Percentiles rank a stretch among this genome's conserved stretches.
phyloP scores from a whole-genome alignment of 495 filamentous ascomycete species.

The Cercophora scortea region DNA sequence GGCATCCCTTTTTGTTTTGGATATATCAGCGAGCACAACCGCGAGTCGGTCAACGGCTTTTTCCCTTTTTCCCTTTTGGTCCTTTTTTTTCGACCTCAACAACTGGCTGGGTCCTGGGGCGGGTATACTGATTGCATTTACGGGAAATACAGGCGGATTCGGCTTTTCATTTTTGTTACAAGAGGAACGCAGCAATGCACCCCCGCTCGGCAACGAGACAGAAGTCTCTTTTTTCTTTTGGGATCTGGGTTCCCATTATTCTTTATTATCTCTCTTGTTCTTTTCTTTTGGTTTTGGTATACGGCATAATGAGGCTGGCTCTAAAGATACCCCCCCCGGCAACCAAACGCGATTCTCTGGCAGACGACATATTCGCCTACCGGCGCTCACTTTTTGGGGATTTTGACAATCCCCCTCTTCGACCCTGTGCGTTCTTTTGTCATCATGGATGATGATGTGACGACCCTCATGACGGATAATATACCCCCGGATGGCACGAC shows the following conservation, averaged over 20 bases:
- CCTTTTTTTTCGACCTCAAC: slow-evolving; percentile 23
- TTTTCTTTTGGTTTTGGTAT: slow-evolving; percentile 7
- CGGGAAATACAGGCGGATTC: slow-evolving; percentile 34
- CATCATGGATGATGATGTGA: slow-evolving; percentile 36
- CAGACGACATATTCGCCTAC: slow-evolving; percentile 12
- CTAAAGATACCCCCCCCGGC: slow-evolving; percentile 24
- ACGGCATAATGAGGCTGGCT: slow-evolving; percentile 37
- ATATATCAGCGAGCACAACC: slow-evolving; percentile 22
- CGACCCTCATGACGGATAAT: slow-evolving; percentile 33
- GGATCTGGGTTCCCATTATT: slow-evolving; percentile 1
- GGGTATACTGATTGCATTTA: slow-evolving; percentile 42
- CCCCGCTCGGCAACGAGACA: slow-evolving; percentile 37
- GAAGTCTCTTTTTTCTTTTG: slow-evolving; percentile 21
- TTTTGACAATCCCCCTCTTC: slow-evolving; percentile 13
- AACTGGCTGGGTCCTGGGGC: slow-evolving; percentile 40
- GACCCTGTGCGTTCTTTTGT: slow-evolving; percentile 28
- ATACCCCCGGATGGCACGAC: slow-evolving; percentile 9
- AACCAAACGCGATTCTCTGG: background rate
- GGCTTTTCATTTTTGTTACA: slow-evolving; percentile 20
- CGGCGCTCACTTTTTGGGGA: slow-evolving; percentile 26
- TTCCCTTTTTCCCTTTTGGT: slow-evolving; percentile 14
- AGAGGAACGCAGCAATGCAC: slow-evolving; percentile 48
- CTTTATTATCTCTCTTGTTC: slow-evolving; percentile 5
- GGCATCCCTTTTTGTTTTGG: slow-evolving; percentile 18
- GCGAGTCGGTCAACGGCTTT: slow-evolving; percentile 35